A percentile compares a stretch with the other conserved stretches of the same genome.
Evolutionary conservation across 2,329 filamentous ascomycete genomes (phyloP).

Genomic region (Allantophomopsis lycopodina): DNA sequence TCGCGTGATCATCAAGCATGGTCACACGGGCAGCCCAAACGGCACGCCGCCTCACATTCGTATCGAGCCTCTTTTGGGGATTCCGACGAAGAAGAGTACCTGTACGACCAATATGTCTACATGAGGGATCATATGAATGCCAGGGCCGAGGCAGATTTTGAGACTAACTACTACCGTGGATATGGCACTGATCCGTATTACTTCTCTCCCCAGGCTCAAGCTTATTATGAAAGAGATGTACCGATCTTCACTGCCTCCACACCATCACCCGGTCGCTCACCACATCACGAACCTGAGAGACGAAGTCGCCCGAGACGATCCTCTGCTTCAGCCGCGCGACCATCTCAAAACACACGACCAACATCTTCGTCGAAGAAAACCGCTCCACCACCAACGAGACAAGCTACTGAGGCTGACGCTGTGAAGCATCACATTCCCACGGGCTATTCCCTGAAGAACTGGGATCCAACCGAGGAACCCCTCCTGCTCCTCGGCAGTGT

Average conservation of each 20-base stretch:
- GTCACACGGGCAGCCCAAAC: constrained; percentile 14
- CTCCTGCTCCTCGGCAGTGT: constrained; percentile 92
- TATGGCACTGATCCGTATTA: constrained; percentile 21
- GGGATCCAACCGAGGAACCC: constrained; percentile 88
- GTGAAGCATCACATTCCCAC: constrained; percentile 62
- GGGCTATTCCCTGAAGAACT: constrained; percentile 94
- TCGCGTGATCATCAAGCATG: constrained; percentile 14
- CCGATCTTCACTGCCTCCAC: neutral
- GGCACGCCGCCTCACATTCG: constrained; percentile 17
- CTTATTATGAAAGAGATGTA: no score
- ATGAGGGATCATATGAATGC: constrained; percentile 8
- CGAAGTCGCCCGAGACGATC: constrained; percentile 11
- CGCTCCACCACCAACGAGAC: constrained; percentile 21
- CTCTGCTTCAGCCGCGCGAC: constrained; percentile 16
- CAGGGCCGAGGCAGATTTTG: constrained; percentile 6
- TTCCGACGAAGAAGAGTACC: constrained; percentile 20
- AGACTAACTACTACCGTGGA: constrained; percentile 18
- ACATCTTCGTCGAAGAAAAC: constrained; percentile 13
- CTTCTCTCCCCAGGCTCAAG: constrained; percentile 12
- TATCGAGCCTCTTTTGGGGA: constrained; percentile 21
- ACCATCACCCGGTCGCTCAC: constrained; percentile 2
- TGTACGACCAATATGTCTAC: constrained; percentile 13
- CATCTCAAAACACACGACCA: constrained; percentile 10
- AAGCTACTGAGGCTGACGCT: constrained; percentile 46
- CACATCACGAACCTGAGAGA: constrained; percentile 9